Base-by-base conservation (phyloP, 495 filamentous ascomycete genomes). In the Talaromyces stipitatus region DNA sequence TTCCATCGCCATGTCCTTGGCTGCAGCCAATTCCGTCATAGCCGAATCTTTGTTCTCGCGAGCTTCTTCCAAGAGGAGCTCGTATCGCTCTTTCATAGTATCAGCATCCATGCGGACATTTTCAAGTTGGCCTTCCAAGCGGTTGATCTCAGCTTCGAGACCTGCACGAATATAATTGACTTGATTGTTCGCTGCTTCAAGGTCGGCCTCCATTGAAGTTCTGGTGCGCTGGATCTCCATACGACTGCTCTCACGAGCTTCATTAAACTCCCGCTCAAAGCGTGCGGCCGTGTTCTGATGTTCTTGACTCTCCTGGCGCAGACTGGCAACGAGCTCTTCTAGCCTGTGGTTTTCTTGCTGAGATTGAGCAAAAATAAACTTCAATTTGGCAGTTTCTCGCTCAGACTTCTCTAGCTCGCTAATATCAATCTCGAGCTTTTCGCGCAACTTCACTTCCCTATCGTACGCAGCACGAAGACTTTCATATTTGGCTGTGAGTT, bases 201-300 rank as follows among this genome's bases (percentile, higher is more conserved):
- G 69, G 59, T 97, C 90, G 7, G 81, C 77, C 64, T 95, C 85
- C 78, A 95, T 73, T n/a, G 87, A 79, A 28, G 82, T 79, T 54
- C 88, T 84, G 8, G 84, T 87, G 38, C 90, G 85, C 62, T 92
- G 83, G 54, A 91, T 81, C 64, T 97, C 92, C 11, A 82, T 74
- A 26, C 82, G 84, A 36, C 79, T 88, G 24, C 83, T 82, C 60
- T 92, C 88, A 53, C 85, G 84, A 14, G 91, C 87, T 63, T 94
- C 87, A 58, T 89, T 82, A 60, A 88, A 86, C 65, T 97, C 91
- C 53, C 90, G 81, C 70, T 94, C 85, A 66, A 83, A 85, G n/a
- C 83, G 82, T 51, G 86, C 78, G 33, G 85, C 80, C 33, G 72
- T 69, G 50, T 77, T 61, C 55, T 83, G 73, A 59, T 90, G 73